Base-by-base conservation (phyloP, 73 alveolate genomes). In the Paramecium octaurelia region DNA sequence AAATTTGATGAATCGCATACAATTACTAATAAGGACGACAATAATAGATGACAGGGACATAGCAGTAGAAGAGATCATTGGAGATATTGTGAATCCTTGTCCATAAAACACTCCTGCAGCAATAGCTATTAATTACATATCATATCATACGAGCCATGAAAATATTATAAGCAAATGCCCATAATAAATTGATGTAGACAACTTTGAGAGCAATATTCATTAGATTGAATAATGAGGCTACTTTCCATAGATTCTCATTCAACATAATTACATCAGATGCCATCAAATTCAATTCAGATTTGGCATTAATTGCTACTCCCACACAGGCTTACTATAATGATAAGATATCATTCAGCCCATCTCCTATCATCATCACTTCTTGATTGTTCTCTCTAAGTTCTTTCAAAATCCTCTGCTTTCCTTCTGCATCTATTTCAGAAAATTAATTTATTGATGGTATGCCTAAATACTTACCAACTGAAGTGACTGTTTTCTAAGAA, bases 351-450 rank as follows among this genome's bases (percentile, higher is more conserved):
- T 87, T 87, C 20, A 87, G 40, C 10, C 93, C 93, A 68, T 87
- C 93, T 60, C 93, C 93, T 1, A 87, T 87, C 93, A 87, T 87
- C 93, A 87, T 87, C 6, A 87, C 93, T 40, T 87, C 93, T 20
- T 87, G 40, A 60, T 64, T 58, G 16, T 87, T 87, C 12, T 60
- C 88, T n/a, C 35, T 87, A 1, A 87, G 38, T 38, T 64, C 44
- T 29, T 87, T 60, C 9, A 87, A 27, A 38, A 87, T 71, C 71
- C n/a, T 64, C 38, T 60, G 27, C 27, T 87, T 87, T 24, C 93
- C 86, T 40, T 87, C 58, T 58, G 93, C 93, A 64, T 87, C 93
- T 11, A 68, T 64, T 58, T 87, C 93, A 46, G 88, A 88, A 64
- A 60, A 64, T 14, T 59, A 54, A 43, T 60, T 60, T 1, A 59